Evolutionary conservation across 352 stramenopile species (phyloP).

Genomic region (Hyaloperonospora brassicae): DNA sequence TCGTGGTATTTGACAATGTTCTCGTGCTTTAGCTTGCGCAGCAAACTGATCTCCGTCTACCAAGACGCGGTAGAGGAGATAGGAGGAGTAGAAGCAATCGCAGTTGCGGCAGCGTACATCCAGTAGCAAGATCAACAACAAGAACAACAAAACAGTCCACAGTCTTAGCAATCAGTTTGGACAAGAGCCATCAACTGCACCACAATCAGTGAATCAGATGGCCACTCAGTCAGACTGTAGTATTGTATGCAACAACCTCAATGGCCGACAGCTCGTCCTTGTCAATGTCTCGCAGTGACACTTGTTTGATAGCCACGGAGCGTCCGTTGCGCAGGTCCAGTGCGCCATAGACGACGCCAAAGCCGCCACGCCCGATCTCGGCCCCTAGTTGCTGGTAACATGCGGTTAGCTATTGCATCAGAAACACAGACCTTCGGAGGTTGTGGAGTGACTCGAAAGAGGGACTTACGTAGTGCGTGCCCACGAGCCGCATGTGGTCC

Average conservation of each 20-base stretch:
- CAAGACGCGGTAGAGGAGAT: no score
- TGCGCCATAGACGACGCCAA: constrained; percentile 86
- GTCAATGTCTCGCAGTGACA: constrained; percentile 76
- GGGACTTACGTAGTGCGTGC: constrained; percentile 57
- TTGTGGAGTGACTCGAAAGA: background rate
- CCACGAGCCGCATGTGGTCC: constrained; percentile 60
- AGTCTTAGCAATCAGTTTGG: background rate
- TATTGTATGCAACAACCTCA: constrained; percentile 31
- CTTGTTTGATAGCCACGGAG: constrained; percentile 84
- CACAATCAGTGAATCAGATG: no score
- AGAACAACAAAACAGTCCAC: constrained; percentile 2
- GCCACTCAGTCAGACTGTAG: no score
- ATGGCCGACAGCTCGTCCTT: constrained; percentile 79
- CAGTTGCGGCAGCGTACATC: no score
- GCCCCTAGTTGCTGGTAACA: constrained; percentile 76
- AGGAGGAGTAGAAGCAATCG: no score
- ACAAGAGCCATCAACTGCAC: background rate
- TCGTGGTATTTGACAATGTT: constrained; percentile 96
- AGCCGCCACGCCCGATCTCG: constrained; percentile 88
- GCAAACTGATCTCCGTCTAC: constrained; percentile 86
- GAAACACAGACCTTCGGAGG: background rate
- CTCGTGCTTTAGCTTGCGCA: constrained; percentile 90
- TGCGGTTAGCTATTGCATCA: background rate
- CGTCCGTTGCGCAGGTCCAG: constrained; percentile 76
- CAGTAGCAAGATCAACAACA: background rate